phyloP scores from a whole-genome alignment of 192 early-diverging fungal genomes.

The Coemansia pectinata region DNA sequence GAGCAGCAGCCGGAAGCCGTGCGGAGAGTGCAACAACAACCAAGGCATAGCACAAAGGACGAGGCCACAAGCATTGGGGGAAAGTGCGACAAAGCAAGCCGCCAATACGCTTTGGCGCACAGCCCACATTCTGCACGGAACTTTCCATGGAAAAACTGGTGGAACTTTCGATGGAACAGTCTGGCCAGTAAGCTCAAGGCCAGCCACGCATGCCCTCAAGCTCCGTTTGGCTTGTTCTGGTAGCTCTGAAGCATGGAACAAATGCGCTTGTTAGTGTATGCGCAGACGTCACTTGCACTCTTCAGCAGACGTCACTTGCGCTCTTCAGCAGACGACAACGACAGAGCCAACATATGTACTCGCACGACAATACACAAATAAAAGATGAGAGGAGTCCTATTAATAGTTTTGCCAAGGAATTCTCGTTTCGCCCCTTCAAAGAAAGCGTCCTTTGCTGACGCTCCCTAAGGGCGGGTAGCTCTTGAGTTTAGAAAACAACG shows the following conservation, averaged over 20 bases:
- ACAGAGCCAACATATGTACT: not conserved
- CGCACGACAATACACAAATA: not conserved
- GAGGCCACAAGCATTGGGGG: constrained; percentile 1
- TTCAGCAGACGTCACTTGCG: not conserved
- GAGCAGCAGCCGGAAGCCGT: not conserved
- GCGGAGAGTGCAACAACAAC: not conserved
- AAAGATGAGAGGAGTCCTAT: not conserved
- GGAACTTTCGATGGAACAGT: constrained; percentile 1
- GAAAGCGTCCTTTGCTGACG: constrained; percentile 12
- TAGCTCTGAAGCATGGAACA: not conserved
- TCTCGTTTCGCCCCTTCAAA: not conserved
- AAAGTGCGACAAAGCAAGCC: constrained; percentile 5
- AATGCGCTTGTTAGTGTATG: not conserved
- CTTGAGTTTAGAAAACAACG: constrained; percentile 48
- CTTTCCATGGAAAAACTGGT: not conserved
- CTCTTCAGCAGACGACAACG: not conserved
- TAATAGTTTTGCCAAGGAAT: not conserved
- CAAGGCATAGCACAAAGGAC: not conserved
- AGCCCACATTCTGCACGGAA: constrained; percentile 18
- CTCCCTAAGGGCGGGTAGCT: constrained; percentile 43
- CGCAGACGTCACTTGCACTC: not conserved
- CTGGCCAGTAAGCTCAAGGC: not conserved
- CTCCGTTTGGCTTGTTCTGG: not conserved
- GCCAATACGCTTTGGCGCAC: not conserved
- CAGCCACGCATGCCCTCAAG: not conserved